phyloP scores from a whole-genome alignment of 1,139 yeast species.

The Sugiyamaella sp. region DNA sequence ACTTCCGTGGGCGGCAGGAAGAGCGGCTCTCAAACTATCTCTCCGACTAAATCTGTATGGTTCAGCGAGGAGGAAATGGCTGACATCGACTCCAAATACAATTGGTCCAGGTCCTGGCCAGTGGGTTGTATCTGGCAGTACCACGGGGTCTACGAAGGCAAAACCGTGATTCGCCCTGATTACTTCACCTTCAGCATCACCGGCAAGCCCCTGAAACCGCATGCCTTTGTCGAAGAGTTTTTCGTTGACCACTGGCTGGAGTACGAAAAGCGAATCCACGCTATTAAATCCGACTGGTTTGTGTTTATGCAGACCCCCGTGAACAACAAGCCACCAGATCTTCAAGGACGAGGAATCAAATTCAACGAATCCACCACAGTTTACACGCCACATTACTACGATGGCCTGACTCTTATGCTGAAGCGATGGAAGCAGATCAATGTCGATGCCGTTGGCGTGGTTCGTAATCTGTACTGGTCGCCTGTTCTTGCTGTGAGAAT shows the following conservation, averaged over 20 bases:
- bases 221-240: constrained; percentile 60
- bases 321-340: constrained; percentile 70
- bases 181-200: constrained; percentile 53
- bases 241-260: constrained; percentile 60
- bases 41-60: constrained; percentile 82
- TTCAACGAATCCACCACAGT: constrained; percentile 49
- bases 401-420: constrained; percentile 89
- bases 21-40: constrained; percentile 54
- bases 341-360: constrained; percentile 22
- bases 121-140: constrained; percentile 82
- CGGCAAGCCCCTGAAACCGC: constrained; percentile 47
- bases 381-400: constrained; percentile 88
- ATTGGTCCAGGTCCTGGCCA: constrained; percentile 75
- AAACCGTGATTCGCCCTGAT: constrained; percentile 47
- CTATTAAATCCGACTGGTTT: constrained; percentile 52
- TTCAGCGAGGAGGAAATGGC: constrained; percentile 43
- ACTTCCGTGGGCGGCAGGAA: constrained; percentile 73
- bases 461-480: constrained; percentile 72
- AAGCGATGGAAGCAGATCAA: constrained; percentile 70
- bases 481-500: constrained; percentile 79
- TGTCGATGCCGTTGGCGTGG: constrained; percentile 88
- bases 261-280: constrained; percentile 46
- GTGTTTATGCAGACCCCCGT: constrained; percentile 83
- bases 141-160: constrained; percentile 72
- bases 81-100: constrained; percentile 62